phyloP scores from a whole-genome alignment of 164 flowering plant genomes.

The Taxillus chinensis region DNA sequence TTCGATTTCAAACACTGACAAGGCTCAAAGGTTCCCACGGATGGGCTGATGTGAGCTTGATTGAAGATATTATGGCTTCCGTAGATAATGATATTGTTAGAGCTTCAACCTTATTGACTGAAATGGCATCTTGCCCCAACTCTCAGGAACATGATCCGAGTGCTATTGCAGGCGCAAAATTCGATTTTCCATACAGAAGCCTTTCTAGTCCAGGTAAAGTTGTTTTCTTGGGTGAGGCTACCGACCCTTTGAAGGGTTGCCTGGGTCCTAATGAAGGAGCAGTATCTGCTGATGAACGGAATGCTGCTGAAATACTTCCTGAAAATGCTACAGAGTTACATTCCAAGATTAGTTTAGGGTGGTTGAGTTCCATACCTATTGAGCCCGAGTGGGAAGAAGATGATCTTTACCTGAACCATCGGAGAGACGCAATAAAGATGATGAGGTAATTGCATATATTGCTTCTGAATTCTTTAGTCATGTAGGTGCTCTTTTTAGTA shows the following conservation, averaged over 20 bases:
- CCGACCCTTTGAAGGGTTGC: constrained; percentile 9
- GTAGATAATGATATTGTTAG: constrained; percentile 38
- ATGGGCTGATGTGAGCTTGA: constrained; percentile 71
- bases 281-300: constrained; percentile 7
- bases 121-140: constrained; percentile 26
- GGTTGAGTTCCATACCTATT: constrained; percentile 29
- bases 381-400: constrained; percentile 94
- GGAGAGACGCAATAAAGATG: constrained; percentile 67
- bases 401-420: constrained; percentile 65
- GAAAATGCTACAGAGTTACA: constrained; percentile 10
- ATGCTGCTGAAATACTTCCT: constrained; percentile 5
- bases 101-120: constrained; percentile 44
- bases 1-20: constrained; percentile 7
- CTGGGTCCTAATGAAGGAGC: constrained; percentile 3
- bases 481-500: neutral
- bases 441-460: constrained; percentile 40
- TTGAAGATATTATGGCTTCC: constrained; percentile 57
- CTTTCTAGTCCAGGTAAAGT: constrained; percentile 1
- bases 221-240: constrained; percentile 3
- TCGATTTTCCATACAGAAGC: constrained; percentile 2
- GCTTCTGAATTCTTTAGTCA: too few relatives aligned
- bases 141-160: too few relatives aligned
- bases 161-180: neutral
- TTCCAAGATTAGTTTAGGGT: constrained; percentile 12
- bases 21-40: constrained; percentile 38